phyloP scores from a whole-genome alignment of 176 grass and related monocot genomes.

The Zea luxurians region DNA sequence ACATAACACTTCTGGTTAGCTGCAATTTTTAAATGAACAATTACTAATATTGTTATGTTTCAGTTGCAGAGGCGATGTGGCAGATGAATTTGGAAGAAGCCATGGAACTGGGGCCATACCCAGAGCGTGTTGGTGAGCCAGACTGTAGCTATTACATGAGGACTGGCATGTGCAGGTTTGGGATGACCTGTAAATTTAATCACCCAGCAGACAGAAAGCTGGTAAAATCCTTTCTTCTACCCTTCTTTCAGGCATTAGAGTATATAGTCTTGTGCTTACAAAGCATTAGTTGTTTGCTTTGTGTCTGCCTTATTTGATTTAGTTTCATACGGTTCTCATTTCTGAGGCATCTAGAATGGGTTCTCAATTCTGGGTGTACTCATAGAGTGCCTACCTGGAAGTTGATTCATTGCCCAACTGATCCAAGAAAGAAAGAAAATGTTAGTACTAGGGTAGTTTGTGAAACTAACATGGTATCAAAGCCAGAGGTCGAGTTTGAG shows the following conservation, averaged over 20 bases:
- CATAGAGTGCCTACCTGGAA: background rate
- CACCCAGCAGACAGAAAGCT: slow-evolving; percentile 72
- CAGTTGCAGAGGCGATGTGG: slow-evolving; percentile 77
- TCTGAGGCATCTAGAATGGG: background rate
- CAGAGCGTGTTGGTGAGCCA: slow-evolving; percentile 78
- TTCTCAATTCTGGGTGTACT: background rate
- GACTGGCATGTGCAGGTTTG: slow-evolving; percentile 82
- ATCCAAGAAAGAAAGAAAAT: background rate
- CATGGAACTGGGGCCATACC: slow-evolving; percentile 59
- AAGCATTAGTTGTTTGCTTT: slow-evolving; percentile 5
- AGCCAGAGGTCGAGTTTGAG: too few species aligned
- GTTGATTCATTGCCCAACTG: background rate
- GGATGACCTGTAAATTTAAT: slow-evolving; percentile 96
- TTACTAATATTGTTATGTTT: slow-evolving; percentile 30
- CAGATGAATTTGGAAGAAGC: slow-evolving; percentile 59
- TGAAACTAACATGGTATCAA: too few species aligned
- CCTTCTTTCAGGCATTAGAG: slow-evolving; percentile 16
- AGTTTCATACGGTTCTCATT: slow-evolving; percentile 16
- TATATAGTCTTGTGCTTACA: background rate
- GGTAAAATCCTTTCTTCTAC: slow-evolving; percentile 42
- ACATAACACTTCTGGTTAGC: background rate
- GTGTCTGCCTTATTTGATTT: background rate
- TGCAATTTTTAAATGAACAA: background rate
- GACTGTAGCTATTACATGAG: slow-evolving; percentile 91
- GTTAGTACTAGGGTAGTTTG: background rate